Evolutionary conservation across 2,329 filamentous ascomycete species (phyloP), one percentile per base, ranked within the genome.

Genomic region (Catunica adiposa): DNA sequence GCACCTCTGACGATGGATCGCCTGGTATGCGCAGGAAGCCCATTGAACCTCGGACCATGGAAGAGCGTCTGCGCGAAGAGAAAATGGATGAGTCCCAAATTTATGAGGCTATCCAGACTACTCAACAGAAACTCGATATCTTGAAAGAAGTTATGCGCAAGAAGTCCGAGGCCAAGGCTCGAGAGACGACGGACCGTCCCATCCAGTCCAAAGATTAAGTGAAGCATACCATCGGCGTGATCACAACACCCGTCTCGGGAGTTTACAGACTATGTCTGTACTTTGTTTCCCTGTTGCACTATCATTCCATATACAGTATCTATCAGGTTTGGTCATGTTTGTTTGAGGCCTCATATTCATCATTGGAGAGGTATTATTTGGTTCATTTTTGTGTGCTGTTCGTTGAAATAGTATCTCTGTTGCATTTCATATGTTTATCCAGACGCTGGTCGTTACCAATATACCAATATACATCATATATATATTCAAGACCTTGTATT

Each of bases 31-130:
- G 44, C 5, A 71, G 75, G 48, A 75, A 78, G 61, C 71, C 70
- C 14, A 66, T 75, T 25, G 73, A 82, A 61, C 72, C 75, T 1
- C 74, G 73, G 31, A 73, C 80, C 1, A 70, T 78, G 23, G 77
- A 82, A 62, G 80, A 83, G 56, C 80, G 75, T 64, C 60, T 81
- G 51, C 70, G 72, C 8, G 72, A 77, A 57, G 74, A 78, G 61
- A 71, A 72, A 51, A 85, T 90, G 78, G 79, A 80, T 50, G 79
- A 86, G 62, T 73, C 79, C 34, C 83, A 92, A 65, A 77, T 94
- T 58, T 78, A 82, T 60, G 80, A 94, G 70, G 86, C 88, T 20
- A 90, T 96, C 59, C 73, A 78, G 55, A 79, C 94, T 29, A 96
- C 90, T 2, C 87, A 96, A 66, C 84, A 95, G 71, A 84, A 86